Percentiles rank a stretch among this genome's conserved stretches.
phyloP scores from a whole-genome alignment of 805 yeast genomes.

The Starmerella sp. region DNA sequence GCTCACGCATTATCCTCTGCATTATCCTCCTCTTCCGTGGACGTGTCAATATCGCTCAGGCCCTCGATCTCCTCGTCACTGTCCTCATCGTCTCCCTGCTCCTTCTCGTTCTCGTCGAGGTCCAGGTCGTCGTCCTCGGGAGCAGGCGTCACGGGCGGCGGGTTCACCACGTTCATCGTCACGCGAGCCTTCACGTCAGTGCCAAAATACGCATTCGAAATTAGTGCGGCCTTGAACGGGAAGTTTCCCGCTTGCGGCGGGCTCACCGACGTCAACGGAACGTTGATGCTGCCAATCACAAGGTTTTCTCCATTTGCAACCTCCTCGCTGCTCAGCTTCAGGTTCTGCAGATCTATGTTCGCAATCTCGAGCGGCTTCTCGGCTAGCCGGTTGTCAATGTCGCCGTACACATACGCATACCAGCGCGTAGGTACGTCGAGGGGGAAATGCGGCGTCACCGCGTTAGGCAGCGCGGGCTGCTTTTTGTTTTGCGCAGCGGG shows the following conservation, averaged over 20 bases:
- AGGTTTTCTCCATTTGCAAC: slow-evolving; percentile 32
- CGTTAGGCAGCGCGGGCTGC: slow-evolving; percentile 60
- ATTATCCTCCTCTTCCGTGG: slow-evolving; percentile 45
- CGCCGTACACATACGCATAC: slow-evolving; percentile 58
- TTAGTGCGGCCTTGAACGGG: slow-evolving; percentile 59
- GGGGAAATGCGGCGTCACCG: slow-evolving; percentile 72
- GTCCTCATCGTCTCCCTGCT: slow-evolving; percentile 33
- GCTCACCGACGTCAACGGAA: slow-evolving; percentile 62
- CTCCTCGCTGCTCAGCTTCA: slow-evolving; percentile 42
- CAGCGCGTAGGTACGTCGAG: slow-evolving; percentile 40
- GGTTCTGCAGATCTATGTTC: slow-evolving; percentile 44
- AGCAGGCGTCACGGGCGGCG: slow-evolving; percentile 30
- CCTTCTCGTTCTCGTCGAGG: slow-evolving; percentile 29
- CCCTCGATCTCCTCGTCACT: slow-evolving; percentile 34
- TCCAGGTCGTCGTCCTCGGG: slow-evolving; percentile 30
- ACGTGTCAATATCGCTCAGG: slow-evolving; percentile 47
- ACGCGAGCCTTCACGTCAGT: slow-evolving; percentile 64
- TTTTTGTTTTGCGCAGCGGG: slow-evolving; percentile 41
- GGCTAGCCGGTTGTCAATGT: slow-evolving; percentile 67
- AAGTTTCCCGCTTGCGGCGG: slow-evolving; percentile 59
- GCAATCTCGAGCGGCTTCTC: slow-evolving; percentile 34
- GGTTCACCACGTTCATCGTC: slow-evolving; percentile 46
- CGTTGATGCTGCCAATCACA: slow-evolving; percentile 59
- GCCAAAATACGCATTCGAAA: slow-evolving; percentile 71
- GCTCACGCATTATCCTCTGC: background rate